Evolutionary conservation across 352 stramenopile genomes (phyloP), one percentile per base, ranked within the genome.

Genomic region (Phytophthora crassamura): DNA sequence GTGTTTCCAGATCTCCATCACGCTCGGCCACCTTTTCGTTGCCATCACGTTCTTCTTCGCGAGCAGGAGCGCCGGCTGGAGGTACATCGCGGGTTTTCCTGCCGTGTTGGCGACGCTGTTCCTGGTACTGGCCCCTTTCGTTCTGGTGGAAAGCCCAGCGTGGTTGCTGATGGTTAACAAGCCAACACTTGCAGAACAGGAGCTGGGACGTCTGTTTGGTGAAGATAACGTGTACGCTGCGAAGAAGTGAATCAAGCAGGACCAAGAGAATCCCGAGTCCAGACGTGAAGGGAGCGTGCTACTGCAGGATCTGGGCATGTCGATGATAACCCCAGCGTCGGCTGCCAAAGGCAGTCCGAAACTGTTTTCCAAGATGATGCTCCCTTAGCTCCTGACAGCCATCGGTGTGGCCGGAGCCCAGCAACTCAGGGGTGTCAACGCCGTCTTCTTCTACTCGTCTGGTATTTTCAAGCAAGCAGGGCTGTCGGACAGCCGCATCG

Each of bases 381-480:
- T 81, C 15, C 51, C 59, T 5, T 78, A 89, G 48, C 52, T 86
- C 0, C 49, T 87, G 5, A 65, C 78, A 10, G 80, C 78, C 0
- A 74, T 85, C 35, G 72, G 65, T 5, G 60, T 89, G n/a, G 69
- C 71, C 1, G 62, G 64, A 2, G 59, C 72, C 0, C 76, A 87
- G 50, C 82, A 89, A 43, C 73, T 90, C 38, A 80, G 73, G 3
- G 82, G 79, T 28, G 76, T 89, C 50, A 91, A 86, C 48, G 82
- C 76, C 22, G 74, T 89, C 11, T 89, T 87, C 64, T 81, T 86
- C 64, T 91, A 91, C 61, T 87, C 82, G n/a, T 86, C 75, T 10
- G 62, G 57, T 7, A 69, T 91, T 34, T 91, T 91, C 59, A 78
- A 72, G 16, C 55, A 79, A 43, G 79, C 80, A 2, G 80, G 82